These are phyloP conservation scores for Hydrangea macrophylla DNA, from an alignment of 148 eudicot genomes.

Conservation along the genomic window DNA sequence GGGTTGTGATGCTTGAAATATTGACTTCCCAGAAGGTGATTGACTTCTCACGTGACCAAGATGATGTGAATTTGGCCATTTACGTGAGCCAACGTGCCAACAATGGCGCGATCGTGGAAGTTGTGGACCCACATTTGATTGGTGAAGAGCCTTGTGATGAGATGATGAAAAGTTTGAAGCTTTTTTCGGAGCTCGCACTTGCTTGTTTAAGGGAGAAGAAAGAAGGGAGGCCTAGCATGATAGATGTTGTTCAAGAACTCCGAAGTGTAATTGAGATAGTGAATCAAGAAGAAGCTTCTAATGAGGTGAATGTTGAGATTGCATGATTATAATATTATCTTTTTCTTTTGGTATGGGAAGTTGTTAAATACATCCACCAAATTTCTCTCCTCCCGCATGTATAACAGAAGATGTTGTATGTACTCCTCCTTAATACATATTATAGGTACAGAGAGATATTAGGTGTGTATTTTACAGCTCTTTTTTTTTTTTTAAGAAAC, in stretches of 20 bases:
- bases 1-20: constrained; percentile 39
- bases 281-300: constrained; percentile 12
- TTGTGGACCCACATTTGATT: constrained; percentile 27
- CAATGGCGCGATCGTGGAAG: constrained; percentile 19
- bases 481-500: too few relatives aligned
- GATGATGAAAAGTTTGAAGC: constrained; percentile 13
- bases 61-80: constrained; percentile 31
- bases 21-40: constrained; percentile 32
- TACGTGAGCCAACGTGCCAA: constrained; percentile 24
- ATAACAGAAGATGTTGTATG: too few relatives aligned
- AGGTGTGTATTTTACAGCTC: too few relatives aligned
- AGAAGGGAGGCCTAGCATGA: constrained; percentile 41
- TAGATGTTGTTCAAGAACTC: constrained; percentile 36
- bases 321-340: neutral
- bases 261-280: constrained; percentile 17
- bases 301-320: constrained; percentile 9
- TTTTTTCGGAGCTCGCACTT: constrained; percentile 30
- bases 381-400: too few relatives aligned
- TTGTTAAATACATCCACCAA: too few relatives aligned
- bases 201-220: constrained; percentile 38
- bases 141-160: constrained; percentile 23
- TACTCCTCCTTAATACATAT: too few relatives aligned
- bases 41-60: constrained; percentile 32
- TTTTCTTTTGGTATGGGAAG: too few relatives aligned
- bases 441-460: too few relatives aligned